Evolutionary conservation across 2,329 filamentous ascomycete genomes (phyloP).

Genomic region (Byssoonygena ceratinophila): DNA sequence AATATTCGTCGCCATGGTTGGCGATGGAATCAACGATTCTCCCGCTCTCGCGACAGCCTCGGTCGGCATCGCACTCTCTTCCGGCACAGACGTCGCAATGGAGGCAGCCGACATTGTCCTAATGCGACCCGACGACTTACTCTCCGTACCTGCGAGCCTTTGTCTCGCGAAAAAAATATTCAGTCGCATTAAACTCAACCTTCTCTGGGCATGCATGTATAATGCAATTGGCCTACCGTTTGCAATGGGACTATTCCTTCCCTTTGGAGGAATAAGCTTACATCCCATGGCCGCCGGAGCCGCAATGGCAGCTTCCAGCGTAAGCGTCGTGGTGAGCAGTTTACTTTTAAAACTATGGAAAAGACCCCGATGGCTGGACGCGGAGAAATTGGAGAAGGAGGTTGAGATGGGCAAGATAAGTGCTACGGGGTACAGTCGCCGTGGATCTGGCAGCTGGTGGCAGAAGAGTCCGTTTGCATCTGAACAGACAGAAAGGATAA

Average conservation of each 20-base stretch:
- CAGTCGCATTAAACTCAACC: conserved; percentile 82
- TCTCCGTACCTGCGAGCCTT: conserved; percentile 82
- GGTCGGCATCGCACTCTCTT: conserved; percentile 84
- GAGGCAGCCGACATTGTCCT: conserved; percentile 93
- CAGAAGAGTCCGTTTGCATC: conserved; percentile 19
- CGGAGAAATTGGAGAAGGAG: conserved; percentile 52
- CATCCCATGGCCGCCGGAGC: conserved; percentile 91
- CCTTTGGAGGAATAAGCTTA: conserved; percentile 67
- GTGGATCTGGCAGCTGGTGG: conserved; percentile 25
- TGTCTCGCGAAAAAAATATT: conserved; percentile 78
- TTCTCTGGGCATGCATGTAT: conserved; percentile 87
- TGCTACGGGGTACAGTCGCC: conserved; percentile 15
- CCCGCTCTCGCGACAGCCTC: conserved; percentile 87
- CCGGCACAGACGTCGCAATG: conserved; percentile 93
- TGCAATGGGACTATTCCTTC: conserved; percentile 91
- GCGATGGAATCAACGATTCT: conserved; percentile 97
- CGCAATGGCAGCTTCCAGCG: conserved; percentile 83
- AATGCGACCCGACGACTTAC: conserved; percentile 82
- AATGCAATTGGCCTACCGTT: conserved; percentile 86
- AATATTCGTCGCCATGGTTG: conserved; percentile 78
- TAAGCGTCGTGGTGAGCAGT: conserved; percentile 77
- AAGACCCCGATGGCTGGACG: conserved; percentile 76
- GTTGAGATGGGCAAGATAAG: conserved; percentile 27
- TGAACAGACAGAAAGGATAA: background rate
- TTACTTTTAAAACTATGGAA: conserved; percentile 79